Conservation (phyloP, 1,139 yeast genomes). For the Kazachstania sp. region DNA sequence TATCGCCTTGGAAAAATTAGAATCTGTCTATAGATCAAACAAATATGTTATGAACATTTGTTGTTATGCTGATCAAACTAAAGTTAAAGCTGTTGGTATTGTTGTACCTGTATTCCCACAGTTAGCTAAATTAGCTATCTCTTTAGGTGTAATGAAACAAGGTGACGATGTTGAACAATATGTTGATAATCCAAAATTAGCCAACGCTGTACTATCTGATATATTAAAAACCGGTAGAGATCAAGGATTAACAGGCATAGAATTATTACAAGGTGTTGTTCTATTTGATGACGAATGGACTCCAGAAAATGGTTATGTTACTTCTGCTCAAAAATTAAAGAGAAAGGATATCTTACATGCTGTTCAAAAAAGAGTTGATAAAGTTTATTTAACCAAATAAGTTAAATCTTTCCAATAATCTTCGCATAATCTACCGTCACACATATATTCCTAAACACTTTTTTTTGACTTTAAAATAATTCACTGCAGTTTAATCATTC, state of each 20-base stretch:
- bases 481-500: background rate
- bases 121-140: slow-evolving; percentile 51
- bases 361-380: slow-evolving; percentile 51
- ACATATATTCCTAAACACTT: no score
- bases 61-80: slow-evolving; percentile 80
- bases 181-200: slow-evolving; percentile 51
- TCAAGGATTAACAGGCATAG: slow-evolving; percentile 81
- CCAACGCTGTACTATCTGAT: slow-evolving; percentile 46
- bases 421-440: background rate
- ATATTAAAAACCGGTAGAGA: slow-evolving; percentile 69
- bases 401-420: background rate
- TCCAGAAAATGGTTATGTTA: slow-evolving; percentile 87
- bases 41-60: slow-evolving; percentile 70
- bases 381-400: slow-evolving; percentile 34
- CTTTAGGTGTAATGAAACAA: slow-evolving; percentile 42
- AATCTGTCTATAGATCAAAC: slow-evolving; percentile 77
- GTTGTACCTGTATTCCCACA: slow-evolving; percentile 71
- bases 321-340: slow-evolving; percentile 94
- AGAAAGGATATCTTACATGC: slow-evolving; percentile 79
- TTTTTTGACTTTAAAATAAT: no score
- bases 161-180: slow-evolving; percentile 45
- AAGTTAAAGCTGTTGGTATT: slow-evolving; percentile 88
- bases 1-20: slow-evolving; percentile 91
- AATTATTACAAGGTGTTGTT: slow-evolving; percentile 70
- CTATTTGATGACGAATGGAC: slow-evolving; percentile 93